Base-by-base conservation (phyloP, 768 basidiomycete genomes). In the Pisolithus orientalis region DNA sequence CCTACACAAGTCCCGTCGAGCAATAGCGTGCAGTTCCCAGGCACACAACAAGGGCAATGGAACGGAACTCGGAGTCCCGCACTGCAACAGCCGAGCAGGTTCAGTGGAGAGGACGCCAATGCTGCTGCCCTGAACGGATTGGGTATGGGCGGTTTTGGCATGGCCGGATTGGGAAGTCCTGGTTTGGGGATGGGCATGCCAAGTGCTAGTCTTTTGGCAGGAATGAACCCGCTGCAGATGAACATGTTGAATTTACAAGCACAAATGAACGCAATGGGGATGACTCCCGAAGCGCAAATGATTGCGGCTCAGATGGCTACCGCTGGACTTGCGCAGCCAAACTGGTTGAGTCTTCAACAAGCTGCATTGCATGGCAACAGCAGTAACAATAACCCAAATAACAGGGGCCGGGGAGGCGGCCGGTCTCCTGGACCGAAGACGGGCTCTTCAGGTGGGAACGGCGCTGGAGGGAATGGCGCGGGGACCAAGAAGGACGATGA, bases 271-370 rank as follows among this genome's bases (percentile, higher is more conserved):
- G 83, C 84, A 45, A 87, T 88, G 85, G 85, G 85, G n/a, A 69
- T 69, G 65, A 78, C 85, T 21, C 87, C 91, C 21, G 88, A 93
- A 70, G 81, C 85, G 21, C 90, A 93, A 72, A 72, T 94, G 50
- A 79, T 93, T 56, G 86, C 89, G 16, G 87, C 90, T 52, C 89
- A 91, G 74, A 87, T 91, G 79, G 87, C 87, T 21, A 21, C 21
- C 39, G 85, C 85, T 52, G 79, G 75, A 57, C 76, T 86, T 62
- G 77, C 80, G 21, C 82, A 84, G 59, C 80, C 82, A 27, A 66
- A 54, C 45, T 77, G 82, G 76, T 70, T 85, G 62, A 75, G 81
- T 46, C 76, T 87, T 74, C 80, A 80, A 65, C 75, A 76, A 55
- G 66, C 68, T 47, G 63, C 65, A 42, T 72, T 79, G 65, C 75